phyloP scores from a whole-genome alignment of 2,329 filamentous ascomycete species.

The Talaromyces pinophilus region DNA sequence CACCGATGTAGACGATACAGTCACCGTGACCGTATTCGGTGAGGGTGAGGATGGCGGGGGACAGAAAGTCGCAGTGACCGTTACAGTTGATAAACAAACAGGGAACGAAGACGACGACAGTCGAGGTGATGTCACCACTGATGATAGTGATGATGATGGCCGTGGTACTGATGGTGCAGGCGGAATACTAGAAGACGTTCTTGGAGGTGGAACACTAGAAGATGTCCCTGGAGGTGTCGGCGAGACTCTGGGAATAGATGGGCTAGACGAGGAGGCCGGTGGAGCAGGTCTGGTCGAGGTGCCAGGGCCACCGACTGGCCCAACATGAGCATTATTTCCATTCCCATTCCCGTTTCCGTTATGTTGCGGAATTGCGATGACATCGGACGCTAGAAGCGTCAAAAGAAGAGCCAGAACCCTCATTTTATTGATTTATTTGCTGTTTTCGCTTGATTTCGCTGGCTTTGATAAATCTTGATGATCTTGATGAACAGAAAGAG shows the following conservation, averaged over 20 bases:
- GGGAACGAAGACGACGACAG: background rate
- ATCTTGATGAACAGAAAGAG: background rate
- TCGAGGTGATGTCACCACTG: background rate
- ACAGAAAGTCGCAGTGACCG: slow-evolving; percentile 8
- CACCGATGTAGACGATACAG: background rate
- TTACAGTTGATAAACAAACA: background rate
- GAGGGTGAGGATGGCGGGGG: slow-evolving; percentile 3
- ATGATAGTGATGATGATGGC: background rate
- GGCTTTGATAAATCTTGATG: background rate
- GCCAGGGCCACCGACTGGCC: background rate
- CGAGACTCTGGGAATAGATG: slow-evolving; percentile 6
- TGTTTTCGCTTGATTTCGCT: background rate
- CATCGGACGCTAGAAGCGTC: slow-evolving; percentile 18
- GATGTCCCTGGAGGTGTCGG: slow-evolving; percentile 2
- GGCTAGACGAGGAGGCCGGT: background rate
- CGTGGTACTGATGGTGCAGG: background rate
- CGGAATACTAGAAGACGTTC: background rate
- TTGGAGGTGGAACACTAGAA: background rate
- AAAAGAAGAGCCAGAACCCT: slow-evolving; percentile 7
- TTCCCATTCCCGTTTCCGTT: background rate
- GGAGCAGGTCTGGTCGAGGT: slow-evolving; percentile 8
- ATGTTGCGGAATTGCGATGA: slow-evolving; percentile 17
- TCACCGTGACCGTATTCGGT: background rate
- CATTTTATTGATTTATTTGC: background rate
- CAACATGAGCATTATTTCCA: background rate